Percentiles rank a stretch among this genome's conserved stretches.
Evolutionary conservation across 352 stramenopile genomes (phyloP).

Genomic region (Pythium graminicola): DNA sequence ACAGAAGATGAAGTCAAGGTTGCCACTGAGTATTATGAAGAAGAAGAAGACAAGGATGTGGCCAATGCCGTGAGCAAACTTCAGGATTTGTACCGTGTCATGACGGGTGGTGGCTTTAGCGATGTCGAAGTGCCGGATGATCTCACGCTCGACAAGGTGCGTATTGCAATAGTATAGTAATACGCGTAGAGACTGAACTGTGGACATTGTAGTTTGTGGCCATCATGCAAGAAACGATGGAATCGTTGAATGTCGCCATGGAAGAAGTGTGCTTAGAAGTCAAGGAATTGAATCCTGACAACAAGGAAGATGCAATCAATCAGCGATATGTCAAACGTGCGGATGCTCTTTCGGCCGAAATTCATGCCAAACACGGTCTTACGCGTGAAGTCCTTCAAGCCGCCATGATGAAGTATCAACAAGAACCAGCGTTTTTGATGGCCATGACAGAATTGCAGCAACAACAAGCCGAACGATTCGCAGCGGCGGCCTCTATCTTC

Average conservation of each 20-base stretch:
- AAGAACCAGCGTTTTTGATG: slow-evolving; percentile 82
- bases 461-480: slow-evolving; percentile 80
- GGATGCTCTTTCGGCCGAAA: slow-evolving; percentile 76
- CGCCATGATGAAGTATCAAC: slow-evolving; percentile 90
- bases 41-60: slow-evolving; percentile 83
- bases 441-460: slow-evolving; percentile 85
- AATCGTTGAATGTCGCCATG: slow-evolving; percentile 86
- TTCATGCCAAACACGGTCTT: slow-evolving; percentile 83
- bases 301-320: slow-evolving; percentile 88
- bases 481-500: slow-evolving; percentile 74
- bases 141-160: slow-evolving; percentile 70
- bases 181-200: too few species aligned
- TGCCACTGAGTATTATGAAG: slow-evolving; percentile 84
- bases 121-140: slow-evolving; percentile 78
- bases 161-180: too few species aligned
- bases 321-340: slow-evolving; percentile 86
- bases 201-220: slow-evolving; percentile 65
- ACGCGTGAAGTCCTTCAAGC: slow-evolving; percentile 82
- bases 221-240: slow-evolving; percentile 89
- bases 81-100: slow-evolving; percentile 84
- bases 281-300: slow-evolving; percentile 81
- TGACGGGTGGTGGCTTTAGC: slow-evolving; percentile 75
- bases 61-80: slow-evolving; percentile 78
- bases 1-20: slow-evolving; percentile 84
- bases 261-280: slow-evolving; percentile 85